phyloP scores from a whole-genome alignment of 2,329 filamentous ascomycete species.

The Penicillium sp. region DNA sequence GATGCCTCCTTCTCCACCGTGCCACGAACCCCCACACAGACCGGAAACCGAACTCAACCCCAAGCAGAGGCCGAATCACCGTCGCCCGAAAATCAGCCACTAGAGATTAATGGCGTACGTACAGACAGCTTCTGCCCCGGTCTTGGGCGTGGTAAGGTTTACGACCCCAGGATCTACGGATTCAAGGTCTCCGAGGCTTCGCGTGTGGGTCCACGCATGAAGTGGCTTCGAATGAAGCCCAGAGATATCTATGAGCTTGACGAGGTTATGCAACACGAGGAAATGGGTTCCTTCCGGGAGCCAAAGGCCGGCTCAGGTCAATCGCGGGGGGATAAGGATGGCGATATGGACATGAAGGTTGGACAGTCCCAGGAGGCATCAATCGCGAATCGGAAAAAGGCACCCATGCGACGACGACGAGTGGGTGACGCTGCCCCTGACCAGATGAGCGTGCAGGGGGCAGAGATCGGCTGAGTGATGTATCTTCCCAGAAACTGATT shows the following conservation, averaged over 20 bases:
- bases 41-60: conserved; percentile 27
- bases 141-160: conserved; percentile 77
- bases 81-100: conserved; percentile 48
- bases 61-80: conserved; percentile 29
- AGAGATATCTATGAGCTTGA: conserved; percentile 78
- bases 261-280: conserved; percentile 55
- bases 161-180: conserved; percentile 94
- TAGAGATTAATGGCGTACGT: conserved; percentile 78
- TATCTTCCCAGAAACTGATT: neutral
- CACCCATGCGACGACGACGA: conserved; percentile 43
- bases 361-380: conserved; percentile 36
- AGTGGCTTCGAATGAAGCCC: conserved; percentile 88
- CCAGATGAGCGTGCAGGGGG: conserved; percentile 36
- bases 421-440: conserved; percentile 23
- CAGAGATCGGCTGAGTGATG: conserved; percentile 7
- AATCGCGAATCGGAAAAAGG: conserved; percentile 44
- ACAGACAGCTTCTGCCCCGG: conserved; percentile 85
- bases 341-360: conserved; percentile 40
- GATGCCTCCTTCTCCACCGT: conserved; percentile 43
- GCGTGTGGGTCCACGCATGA: conserved; percentile 89
- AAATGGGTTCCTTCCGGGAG: conserved; percentile 30
- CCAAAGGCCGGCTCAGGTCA: conserved; percentile 11
- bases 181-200: conserved; percentile 92
- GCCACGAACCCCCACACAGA: conserved; percentile 19
- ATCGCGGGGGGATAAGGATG: conserved; percentile 31